Evolutionary conservation across 305 asterid species (phyloP).

Genomic region (Petunia hybrid): DNA sequence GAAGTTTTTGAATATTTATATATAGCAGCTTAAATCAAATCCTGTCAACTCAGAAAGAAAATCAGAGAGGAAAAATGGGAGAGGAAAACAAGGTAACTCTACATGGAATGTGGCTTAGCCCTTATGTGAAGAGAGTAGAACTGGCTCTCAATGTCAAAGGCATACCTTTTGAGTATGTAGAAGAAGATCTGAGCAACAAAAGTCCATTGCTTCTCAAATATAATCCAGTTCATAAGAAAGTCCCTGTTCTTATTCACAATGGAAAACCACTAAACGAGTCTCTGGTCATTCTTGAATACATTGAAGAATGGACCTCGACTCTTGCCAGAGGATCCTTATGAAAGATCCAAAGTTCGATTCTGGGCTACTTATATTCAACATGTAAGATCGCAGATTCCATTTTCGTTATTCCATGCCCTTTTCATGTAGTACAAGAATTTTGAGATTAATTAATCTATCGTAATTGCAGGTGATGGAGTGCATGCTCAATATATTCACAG

Average conservation of each 20-base stretch:
- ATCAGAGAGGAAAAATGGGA: constrained; percentile 28
- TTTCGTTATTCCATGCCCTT: neutral
- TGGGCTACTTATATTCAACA: constrained; percentile 43
- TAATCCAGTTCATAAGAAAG: constrained; percentile 47
- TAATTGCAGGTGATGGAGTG: constrained; percentile 35
- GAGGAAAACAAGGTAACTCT: constrained; percentile 40
- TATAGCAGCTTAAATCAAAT: neutral
- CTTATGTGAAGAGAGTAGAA: constrained; percentile 45
- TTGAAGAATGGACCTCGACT: constrained; percentile 31
- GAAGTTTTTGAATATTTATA: neutral
- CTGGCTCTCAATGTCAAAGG: constrained; percentile 47
- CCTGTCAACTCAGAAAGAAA: neutral
- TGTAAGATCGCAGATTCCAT: constrained; percentile 24
- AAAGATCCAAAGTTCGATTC: constrained; percentile 37
- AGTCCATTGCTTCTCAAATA: constrained; percentile 40
- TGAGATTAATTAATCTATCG: neutral
- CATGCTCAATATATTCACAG: constrained; percentile 3
- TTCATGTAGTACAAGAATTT: neutral
- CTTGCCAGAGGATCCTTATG: constrained; percentile 40
- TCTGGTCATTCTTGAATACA: constrained; percentile 43
- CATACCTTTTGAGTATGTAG: constrained; percentile 39
- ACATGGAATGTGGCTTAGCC: constrained; percentile 42
- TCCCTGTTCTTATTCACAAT: constrained; percentile 44
- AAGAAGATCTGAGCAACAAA: constrained; percentile 45
- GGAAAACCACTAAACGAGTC: constrained; percentile 46